Percentiles rank a stretch among this genome's conserved stretches.
These are phyloP conservation scores for Penicillium hordei DNA, from an alignment of 2,329 filamentous ascomycete species.

Conservation along the genomic window DNA sequence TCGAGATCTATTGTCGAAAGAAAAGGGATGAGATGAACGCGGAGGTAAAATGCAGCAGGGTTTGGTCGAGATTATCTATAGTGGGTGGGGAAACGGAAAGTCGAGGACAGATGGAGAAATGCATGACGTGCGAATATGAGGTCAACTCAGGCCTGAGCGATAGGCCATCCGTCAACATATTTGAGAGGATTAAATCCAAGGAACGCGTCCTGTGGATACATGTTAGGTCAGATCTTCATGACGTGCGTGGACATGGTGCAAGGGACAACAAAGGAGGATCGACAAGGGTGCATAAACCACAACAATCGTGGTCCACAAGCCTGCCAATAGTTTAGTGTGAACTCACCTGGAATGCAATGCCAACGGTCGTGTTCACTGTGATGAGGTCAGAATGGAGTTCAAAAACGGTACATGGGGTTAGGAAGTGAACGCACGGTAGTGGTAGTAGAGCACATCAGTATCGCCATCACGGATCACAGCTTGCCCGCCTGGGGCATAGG, in stretches of 20 bases:
- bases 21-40: neutral
- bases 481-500: constrained; percentile 68
- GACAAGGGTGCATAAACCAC: constrained; percentile 9
- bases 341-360: constrained; percentile 33
- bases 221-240: constrained; percentile 18
- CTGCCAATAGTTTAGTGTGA: neutral
- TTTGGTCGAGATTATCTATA: neutral
- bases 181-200: constrained; percentile 33
- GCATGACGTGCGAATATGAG: neutral
- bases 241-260: neutral
- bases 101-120: neutral
- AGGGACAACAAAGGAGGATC: constrained; percentile 24
- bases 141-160: constrained; percentile 24
- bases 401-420: neutral
- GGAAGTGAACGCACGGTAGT: constrained; percentile 31
- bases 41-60: neutral
- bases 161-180: constrained; percentile 37
- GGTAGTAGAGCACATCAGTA: constrained; percentile 36
- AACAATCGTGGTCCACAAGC: constrained; percentile 15
- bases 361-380: constrained; percentile 32
- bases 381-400: constrained; percentile 7
- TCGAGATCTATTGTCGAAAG: neutral
- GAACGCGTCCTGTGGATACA: constrained; percentile 27
- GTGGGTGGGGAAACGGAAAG: neutral
- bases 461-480: constrained; percentile 54